Base-by-base conservation (phyloP, 2,329 filamentous ascomycete species). In the Ceratocystis albifundus region DNA sequence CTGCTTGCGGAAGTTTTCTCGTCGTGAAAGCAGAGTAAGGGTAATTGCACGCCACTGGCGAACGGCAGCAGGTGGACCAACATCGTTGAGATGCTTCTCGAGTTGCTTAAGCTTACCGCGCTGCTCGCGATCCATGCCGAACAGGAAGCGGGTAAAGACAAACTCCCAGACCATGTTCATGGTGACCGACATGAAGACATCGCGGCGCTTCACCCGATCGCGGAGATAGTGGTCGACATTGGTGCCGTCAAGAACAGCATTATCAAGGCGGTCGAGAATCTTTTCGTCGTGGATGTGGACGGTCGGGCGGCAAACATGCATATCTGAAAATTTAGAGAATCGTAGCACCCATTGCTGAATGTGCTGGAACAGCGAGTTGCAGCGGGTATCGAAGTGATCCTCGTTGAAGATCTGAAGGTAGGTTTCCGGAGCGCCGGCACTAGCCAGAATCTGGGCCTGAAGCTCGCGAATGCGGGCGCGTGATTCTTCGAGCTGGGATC, bases 91-190 rank as follows among this genome's bases (percentile, higher is more conserved):
- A 48, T 89, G 87, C 79, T 96, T 96, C 78, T 99, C 95, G 7
- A 99, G 83, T 44, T 88, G 86, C 79, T 99, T 97, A 75, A 99
- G 87, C 77, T 97, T 97, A 76, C 97, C 92, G 71, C 94, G 86
- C 77, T 99, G 94, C 76, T 97, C 94, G 71, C 92, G 85, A 74
- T 99, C 94, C 90, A 99, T 96, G 72, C 94, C 94, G 74, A 99
- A 99, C 30, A 99, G 85, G 75, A 99, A 99, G 70, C 94, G 86
- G 7, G 93, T 96, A 74, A 99, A 99, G 74, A 99, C 87, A 73
- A 95, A 96, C 76, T 99, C 94, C 92, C 92, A 99, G 64, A 99
- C 87, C 91, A 99, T 96, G 69, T 89, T 94, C 92, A 97, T 97
- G 66, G 93, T 90, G 75, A 99, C 91, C 46, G 91, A 94, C 90